phyloP scores from a whole-genome alignment of 345 rosid genomes.

The Odontarrhena argentea region DNA sequence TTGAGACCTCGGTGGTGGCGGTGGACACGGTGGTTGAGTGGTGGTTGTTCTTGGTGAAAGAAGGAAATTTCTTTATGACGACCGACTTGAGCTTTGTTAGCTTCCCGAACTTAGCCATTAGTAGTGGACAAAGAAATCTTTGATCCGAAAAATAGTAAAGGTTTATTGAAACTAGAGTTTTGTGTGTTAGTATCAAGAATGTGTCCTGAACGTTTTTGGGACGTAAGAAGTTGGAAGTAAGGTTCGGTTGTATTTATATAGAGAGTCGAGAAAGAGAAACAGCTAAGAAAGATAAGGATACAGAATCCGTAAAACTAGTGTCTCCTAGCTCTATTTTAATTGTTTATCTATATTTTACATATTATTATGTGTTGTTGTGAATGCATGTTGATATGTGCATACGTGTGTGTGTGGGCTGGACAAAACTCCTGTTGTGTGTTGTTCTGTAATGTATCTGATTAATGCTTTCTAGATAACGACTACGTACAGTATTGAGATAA shows the following conservation, averaged over 20 bases:
- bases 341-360: neutral
- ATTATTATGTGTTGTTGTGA: neutral
- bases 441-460: conserved; percentile 22
- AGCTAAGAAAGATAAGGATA: conserved; percentile 50
- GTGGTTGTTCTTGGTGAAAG: conserved; percentile 50
- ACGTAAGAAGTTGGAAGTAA: conserved; percentile 28
- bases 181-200: conserved; percentile 12
- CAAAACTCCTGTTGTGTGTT: conserved; percentile 21
- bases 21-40: conserved; percentile 23
- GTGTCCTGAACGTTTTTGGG: conserved; percentile 10
- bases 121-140: neutral
- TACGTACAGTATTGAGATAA: conserved; percentile 3
- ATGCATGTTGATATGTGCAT: conserved; percentile 33
- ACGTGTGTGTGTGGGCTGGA: conserved; percentile 22
- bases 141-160: neutral
- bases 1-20: conserved; percentile 7
- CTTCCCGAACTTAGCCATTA: conserved; percentile 70
- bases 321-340: neutral
- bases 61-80: conserved; percentile 77
- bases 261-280: conserved; percentile 26
- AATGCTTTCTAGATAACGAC: conserved; percentile 20
- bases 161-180: neutral
- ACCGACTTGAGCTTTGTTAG: conserved; percentile 84
- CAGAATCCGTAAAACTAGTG: conserved; percentile 31
- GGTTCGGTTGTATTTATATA: conserved; percentile 41